A percentile compares a stretch with the other conserved stretches of the same genome.
Evolutionary conservation across 1,284 basidiomycete genomes (phyloP).

Genomic region (Microbotryum intermedium): DNA sequence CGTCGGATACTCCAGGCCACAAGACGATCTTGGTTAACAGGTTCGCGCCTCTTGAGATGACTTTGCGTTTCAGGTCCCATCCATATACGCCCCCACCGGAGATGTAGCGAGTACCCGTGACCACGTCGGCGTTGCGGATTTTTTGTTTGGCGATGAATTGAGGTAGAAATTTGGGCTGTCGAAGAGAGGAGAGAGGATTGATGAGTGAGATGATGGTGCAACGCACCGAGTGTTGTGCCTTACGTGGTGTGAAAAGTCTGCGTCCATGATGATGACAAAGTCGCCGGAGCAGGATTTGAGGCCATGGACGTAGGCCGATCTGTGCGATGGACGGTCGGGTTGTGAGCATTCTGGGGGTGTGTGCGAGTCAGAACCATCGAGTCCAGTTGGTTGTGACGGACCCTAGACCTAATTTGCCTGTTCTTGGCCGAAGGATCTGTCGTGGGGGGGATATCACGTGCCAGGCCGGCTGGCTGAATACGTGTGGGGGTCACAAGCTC

Average conservation of each 20-base stretch:
- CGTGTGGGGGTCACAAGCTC: not conserved
- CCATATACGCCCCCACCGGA: constrained; percentile 68
- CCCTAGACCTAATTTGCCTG: constrained; percentile 83
- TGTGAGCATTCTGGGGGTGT: too few relatives aligned
- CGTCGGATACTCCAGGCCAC: constrained; percentile 71
- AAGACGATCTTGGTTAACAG: constrained; percentile 74
- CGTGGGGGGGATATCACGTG: not conserved
- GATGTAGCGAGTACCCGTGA: constrained; percentile 80
- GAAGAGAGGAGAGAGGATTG: not conserved
- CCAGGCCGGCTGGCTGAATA: too few relatives aligned
- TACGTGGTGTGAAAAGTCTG: constrained; percentile 90
- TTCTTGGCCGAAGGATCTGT: constrained; percentile 68
- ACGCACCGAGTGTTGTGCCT: constrained; percentile 34
- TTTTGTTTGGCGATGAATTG: constrained; percentile 77
- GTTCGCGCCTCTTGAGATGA: constrained; percentile 77
- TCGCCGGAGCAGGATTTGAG: constrained; percentile 79
- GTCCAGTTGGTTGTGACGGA: constrained; percentile 38
- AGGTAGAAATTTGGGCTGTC: constrained; percentile 81
- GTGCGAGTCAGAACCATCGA: not conserved
- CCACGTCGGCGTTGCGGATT: constrained; percentile 72
- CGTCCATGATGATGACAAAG: constrained; percentile 94
- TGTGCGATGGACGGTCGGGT: constrained; percentile 33
- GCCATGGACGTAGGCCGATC: constrained; percentile 86
- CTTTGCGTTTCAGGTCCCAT: constrained; percentile 78
- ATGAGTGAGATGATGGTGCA: not conserved